Evolutionary conservation across 768 basidiomycete species (phyloP), one percentile per base, ranked within the genome.

Genomic region (Pisolithus microcarpus): DNA sequence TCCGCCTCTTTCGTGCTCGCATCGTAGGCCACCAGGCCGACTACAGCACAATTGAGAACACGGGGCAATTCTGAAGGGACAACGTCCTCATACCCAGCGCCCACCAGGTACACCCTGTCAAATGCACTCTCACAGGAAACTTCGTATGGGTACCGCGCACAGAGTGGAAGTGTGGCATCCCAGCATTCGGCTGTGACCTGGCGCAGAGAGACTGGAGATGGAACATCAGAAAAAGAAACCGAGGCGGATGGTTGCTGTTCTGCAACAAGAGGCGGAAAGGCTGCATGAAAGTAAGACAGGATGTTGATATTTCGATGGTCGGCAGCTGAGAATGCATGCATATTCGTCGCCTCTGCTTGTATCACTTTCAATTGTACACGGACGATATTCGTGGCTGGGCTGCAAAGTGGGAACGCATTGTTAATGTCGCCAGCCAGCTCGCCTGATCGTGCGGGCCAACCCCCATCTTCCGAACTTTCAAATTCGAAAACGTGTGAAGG

Each of bases 81-180:
- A 28, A 97, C 82, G 52, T 92, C 91, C 58, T 95, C 92, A 9
- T 75, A 72, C 4, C 87, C 91, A 7, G 85, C 72, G 4, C 91
- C 91, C 0, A 75, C 72, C 37, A 96, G 69, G 40, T 87, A 66
- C 38, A 96, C 70, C 18, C 70, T 70, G 49, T 87, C 81, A 42
- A 92, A 70, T 0, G 81, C 82, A 8, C 65, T 60, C 0, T 62
- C 61, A 58, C 76, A 75, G 43, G 82, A 75, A 13, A 96, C 78
- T 52, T 85, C 82, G 67, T 84, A 93, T 0, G 95, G 94, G 2
- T 72, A 71, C 5, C 70, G 70, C 0, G 83, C 80, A 48, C 82
- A 81, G 2, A 98, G 73, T 0, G 94, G 87, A 1, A 77, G 62
- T 0, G 73, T 61, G 2, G 84, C 82, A 55, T 83, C 72, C 95